Conservation (phyloP, 208 protist species). For the Wallacemonas sp. region DNA sequence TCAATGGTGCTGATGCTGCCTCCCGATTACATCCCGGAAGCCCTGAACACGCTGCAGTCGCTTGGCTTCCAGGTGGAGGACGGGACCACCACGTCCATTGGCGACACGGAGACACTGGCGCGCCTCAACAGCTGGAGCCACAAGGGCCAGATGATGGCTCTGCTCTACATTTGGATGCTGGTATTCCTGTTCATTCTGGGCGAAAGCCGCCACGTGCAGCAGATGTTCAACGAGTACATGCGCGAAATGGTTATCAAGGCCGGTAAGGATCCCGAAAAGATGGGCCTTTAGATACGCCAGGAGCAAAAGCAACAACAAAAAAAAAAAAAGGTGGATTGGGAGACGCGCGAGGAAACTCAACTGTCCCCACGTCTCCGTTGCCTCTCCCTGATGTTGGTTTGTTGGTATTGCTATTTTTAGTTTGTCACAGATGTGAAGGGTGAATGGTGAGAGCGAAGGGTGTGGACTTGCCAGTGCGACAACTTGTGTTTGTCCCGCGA, state of each 20-base stretch:
- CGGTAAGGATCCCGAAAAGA: slow-evolving; percentile 71
- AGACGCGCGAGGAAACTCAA: neutral
- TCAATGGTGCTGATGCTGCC: slow-evolving; percentile 83
- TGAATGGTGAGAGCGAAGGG: no score
- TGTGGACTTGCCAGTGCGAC: no score
- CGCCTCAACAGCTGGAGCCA: slow-evolving; percentile 67
- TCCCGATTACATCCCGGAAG: slow-evolving; percentile 58
- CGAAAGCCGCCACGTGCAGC: slow-evolving; percentile 54
- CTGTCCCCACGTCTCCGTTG: neutral
- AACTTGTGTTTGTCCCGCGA: no score
- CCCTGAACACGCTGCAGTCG: slow-evolving; percentile 69
- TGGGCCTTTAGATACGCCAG: slow-evolving; percentile 46
- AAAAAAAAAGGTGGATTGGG: neutral
- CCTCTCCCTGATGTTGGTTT: no score
- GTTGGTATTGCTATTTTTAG: no score
- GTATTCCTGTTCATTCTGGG: slow-evolving; percentile 67
- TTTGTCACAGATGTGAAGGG: no score
- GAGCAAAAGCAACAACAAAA: neutral
- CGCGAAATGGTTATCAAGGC: slow-evolving; percentile 76
- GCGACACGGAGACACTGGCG: slow-evolving; percentile 48
- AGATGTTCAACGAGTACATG: slow-evolving; percentile 79
- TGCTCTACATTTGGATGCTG: slow-evolving; percentile 81
- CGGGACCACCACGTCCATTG: slow-evolving; percentile 51
- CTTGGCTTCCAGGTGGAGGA: slow-evolving; percentile 76
- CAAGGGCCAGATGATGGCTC: slow-evolving; percentile 59